Evolutionary conservation across 768 basidiomycete species (phyloP), one percentile per base, ranked within the genome.

Genomic region (Chalciporus piperatus): DNA sequence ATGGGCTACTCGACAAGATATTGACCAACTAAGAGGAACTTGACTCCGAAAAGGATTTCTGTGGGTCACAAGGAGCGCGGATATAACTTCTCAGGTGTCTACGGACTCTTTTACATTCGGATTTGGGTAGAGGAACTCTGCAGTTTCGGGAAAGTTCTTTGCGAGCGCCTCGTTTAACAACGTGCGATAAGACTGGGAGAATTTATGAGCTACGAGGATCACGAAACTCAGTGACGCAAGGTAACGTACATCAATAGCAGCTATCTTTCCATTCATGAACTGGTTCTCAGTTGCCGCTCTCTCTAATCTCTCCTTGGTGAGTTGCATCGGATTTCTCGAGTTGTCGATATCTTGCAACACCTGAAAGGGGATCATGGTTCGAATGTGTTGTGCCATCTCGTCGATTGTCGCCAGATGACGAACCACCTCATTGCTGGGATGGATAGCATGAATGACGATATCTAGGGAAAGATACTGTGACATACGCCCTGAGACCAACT

Each of bases 231-330:
- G 52, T 37, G 35, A 37, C 35, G 35, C 22, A 41, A 40, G 39
- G 32, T 39, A 30, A 59, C 80, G 59, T 56, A 89, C 89, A 48
- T 83, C 79, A 23, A 93, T 79, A 1, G 89, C 91, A 41, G 79
- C 76, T 35, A 93, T 88, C 64, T 92, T 92, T 25, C 88, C 90
- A 61, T 92, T 90, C 86, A 91, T 89, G 57, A 91, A 92, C 62
- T 92, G 91, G 63, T 93, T 93, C 71, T 93, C 92, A 3, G 88
- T 87, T 27, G 91, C 89, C 0, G 89, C 82, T 47, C 89, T 78
- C 70, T 93, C 91, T 13, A 93, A 68, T 45, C 87, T 77, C 51
- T 92, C 89, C 56, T 82, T 81, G 16, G 91, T 91, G 46, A 91
- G 74, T 62, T 84, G 83, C 83, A 89, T 84, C 4, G 90, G 91